Evolutionary conservation across 2,329 filamentous ascomycete genomes (phyloP).

Genomic region (Phyllosticta citribraziliensis): DNA sequence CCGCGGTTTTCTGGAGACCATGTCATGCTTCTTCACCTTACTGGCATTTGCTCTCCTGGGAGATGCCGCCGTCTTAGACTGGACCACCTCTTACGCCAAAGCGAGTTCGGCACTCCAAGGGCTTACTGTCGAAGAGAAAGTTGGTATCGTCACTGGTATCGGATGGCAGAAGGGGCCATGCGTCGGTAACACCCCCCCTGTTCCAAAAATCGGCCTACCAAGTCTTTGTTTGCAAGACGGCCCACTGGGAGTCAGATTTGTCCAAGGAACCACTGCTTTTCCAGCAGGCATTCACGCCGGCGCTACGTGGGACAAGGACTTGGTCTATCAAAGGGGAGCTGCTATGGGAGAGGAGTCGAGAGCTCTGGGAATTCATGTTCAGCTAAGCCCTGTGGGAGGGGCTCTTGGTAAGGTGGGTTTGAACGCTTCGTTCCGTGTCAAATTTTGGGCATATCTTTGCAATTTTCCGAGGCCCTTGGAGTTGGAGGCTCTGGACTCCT

Average conservation of each 20-base stretch:
- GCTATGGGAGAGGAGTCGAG: constrained; percentile 31
- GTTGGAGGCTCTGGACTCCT: too few species aligned
- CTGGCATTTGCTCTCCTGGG: background rate
- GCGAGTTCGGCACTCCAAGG: constrained; percentile 30
- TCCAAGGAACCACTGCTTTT: constrained; percentile 29
- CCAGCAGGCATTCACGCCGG: constrained; percentile 29
- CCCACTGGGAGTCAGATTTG: constrained; percentile 30
- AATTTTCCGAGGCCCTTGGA: too few species aligned
- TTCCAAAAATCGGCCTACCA: constrained; percentile 25
- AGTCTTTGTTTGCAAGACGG: constrained; percentile 32
- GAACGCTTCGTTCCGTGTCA: too few species aligned
- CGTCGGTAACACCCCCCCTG: constrained; percentile 27
- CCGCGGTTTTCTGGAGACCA: background rate
- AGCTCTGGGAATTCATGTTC: constrained; percentile 32
- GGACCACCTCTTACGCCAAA: constrained; percentile 31
- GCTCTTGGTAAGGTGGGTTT: constrained; percentile 11
- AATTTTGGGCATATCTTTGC: background rate
- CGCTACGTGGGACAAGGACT: constrained; percentile 27
- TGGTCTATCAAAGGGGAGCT: constrained; percentile 25
- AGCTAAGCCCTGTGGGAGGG: constrained; percentile 35
- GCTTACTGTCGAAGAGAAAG: constrained; percentile 30
- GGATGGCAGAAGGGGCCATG: constrained; percentile 26
- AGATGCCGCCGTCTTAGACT: constrained; percentile 14
- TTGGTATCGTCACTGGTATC: constrained; percentile 28
- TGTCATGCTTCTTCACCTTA: background rate